Evolutionary conservation across 768 basidiomycete species (phyloP).

Genomic region (Panaeolus papilionaceus): DNA sequence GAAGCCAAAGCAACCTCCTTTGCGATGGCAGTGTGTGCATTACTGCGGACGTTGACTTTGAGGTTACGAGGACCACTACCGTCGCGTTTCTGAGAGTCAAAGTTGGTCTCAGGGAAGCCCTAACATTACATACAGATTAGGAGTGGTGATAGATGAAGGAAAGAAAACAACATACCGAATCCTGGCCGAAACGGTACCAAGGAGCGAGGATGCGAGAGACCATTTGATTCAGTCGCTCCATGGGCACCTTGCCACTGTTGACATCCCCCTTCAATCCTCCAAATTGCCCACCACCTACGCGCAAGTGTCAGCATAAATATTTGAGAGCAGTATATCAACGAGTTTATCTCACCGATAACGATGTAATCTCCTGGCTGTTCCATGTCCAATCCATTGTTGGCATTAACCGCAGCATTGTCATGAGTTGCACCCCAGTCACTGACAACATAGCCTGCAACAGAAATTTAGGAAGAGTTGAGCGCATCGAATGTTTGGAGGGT

Average conservation of each 20-base stretch:
- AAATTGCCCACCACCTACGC: conserved; percentile 46
- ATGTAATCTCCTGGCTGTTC: conserved; percentile 58
- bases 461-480: background rate
- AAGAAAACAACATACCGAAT: conserved; percentile 38
- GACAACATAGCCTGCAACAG: conserved; percentile 47
- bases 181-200: conserved; percentile 56
- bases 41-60: conserved; percentile 48
- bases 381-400: conserved; percentile 56
- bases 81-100: conserved; percentile 51
- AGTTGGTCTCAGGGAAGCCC: conserved; percentile 54
- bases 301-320: background rate
- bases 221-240: conserved; percentile 50
- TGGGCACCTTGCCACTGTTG: conserved; percentile 39
- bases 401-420: conserved; percentile 51
- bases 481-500: background rate
- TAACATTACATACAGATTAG: conserved; percentile 21
- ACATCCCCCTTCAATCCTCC: conserved; percentile 41
- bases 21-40: conserved; percentile 54
- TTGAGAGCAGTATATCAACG: background rate
- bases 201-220: conserved; percentile 49
- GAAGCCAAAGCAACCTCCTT: conserved; percentile 71
- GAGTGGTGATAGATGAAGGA: conserved; percentile 3
- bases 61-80: conserved; percentile 52
- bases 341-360: conserved; percentile 41
- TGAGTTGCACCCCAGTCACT: conserved; percentile 61